Evolutionary conservation across 2,329 filamentous ascomycete species (phyloP), one percentile per base, ranked within the genome.

Genomic region (Cercospora citrullina): DNA sequence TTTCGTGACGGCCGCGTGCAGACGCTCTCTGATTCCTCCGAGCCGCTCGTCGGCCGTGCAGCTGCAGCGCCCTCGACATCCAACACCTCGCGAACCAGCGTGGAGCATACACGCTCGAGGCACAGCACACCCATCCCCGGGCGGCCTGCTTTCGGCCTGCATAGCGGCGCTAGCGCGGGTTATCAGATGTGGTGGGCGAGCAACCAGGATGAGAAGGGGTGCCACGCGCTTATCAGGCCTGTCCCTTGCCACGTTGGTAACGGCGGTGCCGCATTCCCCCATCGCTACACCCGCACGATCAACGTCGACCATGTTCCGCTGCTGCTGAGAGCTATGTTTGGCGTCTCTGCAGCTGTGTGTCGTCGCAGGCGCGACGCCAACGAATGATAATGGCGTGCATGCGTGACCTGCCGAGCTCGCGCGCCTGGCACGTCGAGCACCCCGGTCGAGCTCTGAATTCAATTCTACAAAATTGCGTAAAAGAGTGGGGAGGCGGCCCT

Each of bases 1-100:
- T 51, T 67, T 63, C 65, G 60, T 67, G 65, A 60, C 62, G 57
- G 58, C 45, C 63, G 63, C 66, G 48, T 68, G 62, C 68, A 70
- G 66, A 60, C 55, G 30, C 66, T n/a, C 10, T 14, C 45, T 51
- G 45, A 9, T 23, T 16, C 14, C 23, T 60, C 48, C n/a, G 61
- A 30, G 42, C 58, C 16, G 51, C 21, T 18, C 14, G 58, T 23
- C 45, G 62, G 26, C 45, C 36, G 16, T 26, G 51, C 45, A 39
- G 39, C 51, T 26, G 66, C 45, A 53, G 26, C 31, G 39, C 60
- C n/a, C 26, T 28, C 18, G 33, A 60, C 36, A 26, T 64, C 55
- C 61, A 64, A 70, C 58, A 64, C 62, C 12, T 33, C 30, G 57
- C 68, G 28, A 63, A 69, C 58, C 64, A 65, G 57, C 53, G 36